phyloP scores from a whole-genome alignment of 2,329 filamentous ascomycete genomes.

The Aspergillus sp. region DNA sequence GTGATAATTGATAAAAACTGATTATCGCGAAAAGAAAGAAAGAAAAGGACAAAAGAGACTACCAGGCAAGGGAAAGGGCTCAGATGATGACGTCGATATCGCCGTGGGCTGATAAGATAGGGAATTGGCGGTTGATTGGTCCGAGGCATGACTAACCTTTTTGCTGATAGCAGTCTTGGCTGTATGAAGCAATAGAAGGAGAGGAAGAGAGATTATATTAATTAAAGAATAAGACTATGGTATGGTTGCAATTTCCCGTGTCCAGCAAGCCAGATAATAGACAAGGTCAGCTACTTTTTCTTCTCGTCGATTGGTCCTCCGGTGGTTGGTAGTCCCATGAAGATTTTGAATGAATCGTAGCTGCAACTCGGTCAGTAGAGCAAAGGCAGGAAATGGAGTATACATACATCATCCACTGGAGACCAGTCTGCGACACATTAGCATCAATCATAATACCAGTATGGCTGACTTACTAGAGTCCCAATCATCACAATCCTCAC shows the following conservation, averaged over 20 bases:
- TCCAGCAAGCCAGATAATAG: no score
- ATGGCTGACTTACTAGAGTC: conserved; percentile 45
- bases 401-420: conserved; percentile 95
- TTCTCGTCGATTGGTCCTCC: conserved; percentile 48
- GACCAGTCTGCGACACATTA: conserved; percentile 53
- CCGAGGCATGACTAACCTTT: conserved; percentile 15
- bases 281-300: neutral
- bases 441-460: conserved; percentile 1
- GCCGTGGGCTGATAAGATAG: conserved; percentile 26
- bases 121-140: conserved; percentile 14
- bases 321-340: conserved; percentile 81
- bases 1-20: neutral
- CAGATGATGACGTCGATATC: conserved; percentile 8
- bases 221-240: no score
- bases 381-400: neutral
- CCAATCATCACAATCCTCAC: conserved; percentile 89
- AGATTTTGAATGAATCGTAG: conserved; percentile 79
- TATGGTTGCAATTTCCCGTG: no score
- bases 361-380: conserved; percentile 13
- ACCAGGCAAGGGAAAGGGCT: no score
- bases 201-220: no score
- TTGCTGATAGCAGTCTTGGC: conserved; percentile 15
- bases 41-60: no score
- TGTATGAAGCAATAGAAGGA: no score
- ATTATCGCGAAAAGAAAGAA: no score